Conservation (phyloP, 345 rosid species). For the Boechera stricta region DNA sequence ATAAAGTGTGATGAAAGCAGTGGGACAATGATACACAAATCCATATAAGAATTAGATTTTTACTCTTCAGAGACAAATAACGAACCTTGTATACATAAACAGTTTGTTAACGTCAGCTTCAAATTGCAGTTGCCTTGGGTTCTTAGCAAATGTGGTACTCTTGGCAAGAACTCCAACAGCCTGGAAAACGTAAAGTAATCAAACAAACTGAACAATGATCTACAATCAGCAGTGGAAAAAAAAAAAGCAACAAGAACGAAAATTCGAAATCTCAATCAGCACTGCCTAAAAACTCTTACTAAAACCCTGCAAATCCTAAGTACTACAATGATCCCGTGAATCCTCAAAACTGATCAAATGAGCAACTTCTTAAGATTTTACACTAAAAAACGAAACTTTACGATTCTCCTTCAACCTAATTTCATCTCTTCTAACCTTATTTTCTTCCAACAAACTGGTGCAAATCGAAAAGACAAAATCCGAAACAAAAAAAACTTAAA, state of each 20-base stretch:
- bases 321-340: not conserved
- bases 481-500: not conserved
- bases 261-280: conserved; percentile 5
- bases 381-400: not conserved
- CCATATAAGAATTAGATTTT: not conserved
- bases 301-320: conserved; percentile 25
- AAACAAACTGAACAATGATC: conserved; percentile 4
- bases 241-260: not conserved
- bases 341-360: conserved; percentile 11
- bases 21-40: not conserved
- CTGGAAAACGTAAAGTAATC: conserved; percentile 50
- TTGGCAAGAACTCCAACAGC: conserved; percentile 74
- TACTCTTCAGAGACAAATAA: not conserved
- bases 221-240: not conserved
- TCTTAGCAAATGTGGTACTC: conserved; percentile 71
- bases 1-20: not conserved
- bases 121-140: conserved; percentile 83
- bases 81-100: conserved; percentile 81
- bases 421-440: not conserved
- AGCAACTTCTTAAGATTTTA: not conserved
- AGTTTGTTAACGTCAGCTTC: conserved; percentile 84
- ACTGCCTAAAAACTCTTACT: conserved; percentile 18
- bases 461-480: not conserved
- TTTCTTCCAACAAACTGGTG: not conserved
- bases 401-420: conserved; percentile 27